Evolutionary conservation across 2,329 filamentous ascomycete genomes (phyloP).

Genomic region (Phialophora verrucosa): DNA sequence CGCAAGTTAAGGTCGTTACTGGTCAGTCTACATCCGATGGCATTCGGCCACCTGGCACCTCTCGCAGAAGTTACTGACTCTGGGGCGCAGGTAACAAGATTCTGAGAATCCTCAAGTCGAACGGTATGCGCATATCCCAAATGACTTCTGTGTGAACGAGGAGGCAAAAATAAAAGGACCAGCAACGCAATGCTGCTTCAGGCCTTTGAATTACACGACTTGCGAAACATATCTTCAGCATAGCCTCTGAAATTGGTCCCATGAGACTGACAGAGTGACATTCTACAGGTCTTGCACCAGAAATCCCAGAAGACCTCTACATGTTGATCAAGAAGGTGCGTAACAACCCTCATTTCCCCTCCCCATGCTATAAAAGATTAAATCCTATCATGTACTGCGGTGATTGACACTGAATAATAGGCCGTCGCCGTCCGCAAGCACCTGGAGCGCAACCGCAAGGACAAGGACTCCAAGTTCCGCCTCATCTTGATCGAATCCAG

Average conservation of each 20-base stretch:
- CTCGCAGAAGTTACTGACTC: conserved; percentile 14
- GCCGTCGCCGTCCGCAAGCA: conserved; percentile 99
- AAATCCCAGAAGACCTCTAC: conserved; percentile 99
- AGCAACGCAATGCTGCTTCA: background rate
- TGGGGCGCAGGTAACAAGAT: conserved; percentile 87
- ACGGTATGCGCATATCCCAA: conserved; percentile 72
- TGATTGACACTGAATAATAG: conserved; percentile 52
- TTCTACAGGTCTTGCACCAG: conserved; percentile 88
- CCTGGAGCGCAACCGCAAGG: conserved; percentile 99
- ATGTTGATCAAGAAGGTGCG: conserved; percentile 99
- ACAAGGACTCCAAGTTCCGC: conserved; percentile 99
- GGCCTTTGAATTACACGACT: background rate
- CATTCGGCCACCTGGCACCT: background rate
- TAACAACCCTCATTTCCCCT: conserved; percentile 16
- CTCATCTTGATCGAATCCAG: conserved; percentile 99
- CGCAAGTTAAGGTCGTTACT: conserved; percentile 96
- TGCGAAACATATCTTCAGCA: conserved; percentile 31
- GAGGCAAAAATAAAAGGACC: conserved; percentile 9
- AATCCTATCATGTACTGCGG: background rate
- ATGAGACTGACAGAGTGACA: conserved; percentile 87
- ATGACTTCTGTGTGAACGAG: conserved; percentile 31
- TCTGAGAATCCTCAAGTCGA: conserved; percentile 96
- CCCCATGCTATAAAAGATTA: background rate
- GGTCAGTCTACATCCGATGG: conserved; percentile 64
- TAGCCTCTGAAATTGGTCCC: conserved; percentile 85